Evolutionary conservation across 257 asterid species (phyloP), one percentile per base, ranked within the genome.

Genomic region (Primulina huaijiensis): DNA sequence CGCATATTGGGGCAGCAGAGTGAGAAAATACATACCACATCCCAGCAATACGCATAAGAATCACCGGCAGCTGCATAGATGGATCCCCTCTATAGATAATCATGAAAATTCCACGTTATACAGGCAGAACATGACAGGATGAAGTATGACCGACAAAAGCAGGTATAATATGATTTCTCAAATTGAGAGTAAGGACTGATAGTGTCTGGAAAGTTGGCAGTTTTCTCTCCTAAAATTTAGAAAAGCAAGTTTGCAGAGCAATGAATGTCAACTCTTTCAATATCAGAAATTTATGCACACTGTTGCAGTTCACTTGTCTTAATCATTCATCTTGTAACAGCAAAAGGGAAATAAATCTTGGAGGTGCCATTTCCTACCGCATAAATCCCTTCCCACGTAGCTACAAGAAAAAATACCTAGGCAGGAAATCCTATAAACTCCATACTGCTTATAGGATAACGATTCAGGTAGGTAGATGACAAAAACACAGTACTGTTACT

Each of bases 31-130:
- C 90, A 77, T 89, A 93, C 99, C 96, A 90, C 72, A 79, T 90
- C 99, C 99, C 97, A 90, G 89, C 99, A 89, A 75, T 93, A 93
- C 2, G 96, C 99, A 79, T 82, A 75, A 70, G 96, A 89, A 82
- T 90, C 99, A 65, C 99, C 99, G 72, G 96, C 87, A 75, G 97
- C 97, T 35, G 92, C 85, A 82, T 89, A 93, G 69, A 93, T 78
- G 73, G 96, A 87, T 81, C 92, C 87, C 74, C 80, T 82, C 99
- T 89, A 70, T 75, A 81, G 72, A 60, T 68, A 79, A 71, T 25
- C 66, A 76, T 20, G 33, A 66, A 65, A 46, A 46, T 46, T 60
- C 27, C 23, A 71, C n/a, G 58, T 74, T 53, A 69, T 40, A 30
- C 7, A 33, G 62, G 65, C 43, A 35, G 64, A 57, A 46, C 40